These are phyloP conservation scores for Pyrus hybrid DNA, from an alignment of 331 rosid genomes.

Conservation along the genomic window DNA sequence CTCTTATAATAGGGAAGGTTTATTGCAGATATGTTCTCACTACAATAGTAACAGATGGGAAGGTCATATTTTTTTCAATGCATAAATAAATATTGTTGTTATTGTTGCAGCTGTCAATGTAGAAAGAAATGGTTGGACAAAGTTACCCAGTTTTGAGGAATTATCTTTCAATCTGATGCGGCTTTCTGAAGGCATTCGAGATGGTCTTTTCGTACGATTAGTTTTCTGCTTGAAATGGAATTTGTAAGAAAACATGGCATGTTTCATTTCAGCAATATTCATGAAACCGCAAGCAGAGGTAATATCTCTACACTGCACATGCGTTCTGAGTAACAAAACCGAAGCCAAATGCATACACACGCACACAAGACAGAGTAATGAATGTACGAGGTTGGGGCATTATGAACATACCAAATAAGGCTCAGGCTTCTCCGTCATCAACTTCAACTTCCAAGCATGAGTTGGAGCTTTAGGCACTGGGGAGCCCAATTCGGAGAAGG, in stretches of 20 bases:
- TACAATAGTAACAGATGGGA: neutral
- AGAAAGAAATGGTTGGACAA: neutral
- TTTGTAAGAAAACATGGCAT: neutral
- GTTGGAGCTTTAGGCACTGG: neutral
- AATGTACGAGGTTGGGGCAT: neutral
- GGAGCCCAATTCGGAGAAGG: conserved; percentile 9
- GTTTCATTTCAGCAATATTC: neutral
- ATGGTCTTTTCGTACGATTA: neutral
- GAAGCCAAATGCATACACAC: neutral
- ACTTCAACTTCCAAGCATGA: neutral
- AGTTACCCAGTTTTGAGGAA: neutral
- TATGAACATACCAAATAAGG: conserved; percentile 7
- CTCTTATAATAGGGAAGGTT: conserved; percentile 1
- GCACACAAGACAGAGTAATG: neutral
- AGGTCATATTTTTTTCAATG: neutral
- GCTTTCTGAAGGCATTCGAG: neutral
- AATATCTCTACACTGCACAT: neutral
- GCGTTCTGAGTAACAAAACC: neutral
- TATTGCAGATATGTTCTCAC: neutral
- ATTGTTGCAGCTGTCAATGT: neutral
- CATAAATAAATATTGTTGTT: no score
- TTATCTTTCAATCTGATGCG: neutral
- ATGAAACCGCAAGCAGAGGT: neutral
- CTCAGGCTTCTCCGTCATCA: conserved; percentile 21
- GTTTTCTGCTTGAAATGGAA: conserved; percentile 6